These are phyloP conservation scores for Bipolaris sorokiniana DNA, from an alignment of 2,329 filamentous ascomycete species.

Conservation along the genomic window DNA sequence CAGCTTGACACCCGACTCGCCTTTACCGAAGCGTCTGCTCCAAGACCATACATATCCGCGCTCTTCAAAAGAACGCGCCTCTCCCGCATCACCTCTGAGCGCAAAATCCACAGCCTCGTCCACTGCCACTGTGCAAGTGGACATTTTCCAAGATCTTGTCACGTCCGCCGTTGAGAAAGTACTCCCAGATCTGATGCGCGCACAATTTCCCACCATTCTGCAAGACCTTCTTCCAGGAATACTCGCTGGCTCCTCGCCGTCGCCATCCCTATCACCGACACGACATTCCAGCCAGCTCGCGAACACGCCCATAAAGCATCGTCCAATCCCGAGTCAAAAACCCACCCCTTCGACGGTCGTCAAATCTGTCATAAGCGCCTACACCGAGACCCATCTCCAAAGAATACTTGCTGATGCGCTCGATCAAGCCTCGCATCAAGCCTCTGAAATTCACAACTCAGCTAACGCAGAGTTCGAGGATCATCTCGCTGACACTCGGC, in stretches of 20 bases:
- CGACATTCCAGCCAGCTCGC: not conserved
- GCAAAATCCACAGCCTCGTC: slow-evolving; percentile 4
- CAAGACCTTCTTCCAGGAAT: slow-evolving; percentile 5
- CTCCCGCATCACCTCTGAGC: not conserved
- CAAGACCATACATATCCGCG: not conserved
- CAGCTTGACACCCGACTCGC: slow-evolving; percentile 10
- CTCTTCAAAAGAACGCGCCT: slow-evolving; percentile 2
- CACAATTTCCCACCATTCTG: slow-evolving; percentile 2
- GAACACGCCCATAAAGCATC: not conserved
- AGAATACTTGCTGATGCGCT: not conserved
- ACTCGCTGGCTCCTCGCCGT: slow-evolving; percentile 1
- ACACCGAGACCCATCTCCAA: not conserved
- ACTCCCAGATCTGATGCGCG: slow-evolving; percentile 4
- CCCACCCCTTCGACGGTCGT: not conserved
- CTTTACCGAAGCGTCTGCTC: slow-evolving; percentile 8
- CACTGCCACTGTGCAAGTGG: slow-evolving; percentile 7
- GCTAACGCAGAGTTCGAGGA: slow-evolving; percentile 6
- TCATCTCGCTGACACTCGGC: not conserved
- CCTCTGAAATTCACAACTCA: slow-evolving; percentile 1
- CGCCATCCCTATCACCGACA: slow-evolving; percentile 2
- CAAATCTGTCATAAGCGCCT: not conserved
- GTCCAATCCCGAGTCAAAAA: not conserved
- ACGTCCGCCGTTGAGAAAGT: slow-evolving; percentile 6
- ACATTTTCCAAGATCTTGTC: slow-evolving; percentile 7
- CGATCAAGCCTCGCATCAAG: slow-evolving; percentile 1